phyloP scores from a whole-genome alignment of 345 rosid species.

The Eucalyptus sp. region DNA sequence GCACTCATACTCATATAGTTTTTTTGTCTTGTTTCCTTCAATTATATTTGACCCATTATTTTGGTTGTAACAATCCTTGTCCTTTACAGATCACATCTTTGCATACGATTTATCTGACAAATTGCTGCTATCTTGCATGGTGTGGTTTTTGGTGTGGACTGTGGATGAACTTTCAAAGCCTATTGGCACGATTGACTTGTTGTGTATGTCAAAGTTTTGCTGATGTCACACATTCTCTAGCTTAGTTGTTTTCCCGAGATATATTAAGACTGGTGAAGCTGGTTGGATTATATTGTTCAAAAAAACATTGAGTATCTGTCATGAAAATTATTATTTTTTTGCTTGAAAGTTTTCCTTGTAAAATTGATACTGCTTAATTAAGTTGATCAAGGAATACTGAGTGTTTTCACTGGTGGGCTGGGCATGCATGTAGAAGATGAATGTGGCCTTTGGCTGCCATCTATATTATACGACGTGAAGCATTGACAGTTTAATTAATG shows the following conservation, averaged over 20 bases:
- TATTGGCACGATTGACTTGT: background rate
- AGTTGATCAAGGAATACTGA: background rate
- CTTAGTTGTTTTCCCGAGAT: background rate
- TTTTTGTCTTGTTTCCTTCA: background rate
- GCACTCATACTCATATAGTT: background rate
- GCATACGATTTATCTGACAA: background rate
- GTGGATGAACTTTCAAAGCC: background rate
- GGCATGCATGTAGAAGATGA: background rate
- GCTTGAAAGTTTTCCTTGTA: background rate
- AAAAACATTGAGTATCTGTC: background rate
- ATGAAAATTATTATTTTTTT: background rate
- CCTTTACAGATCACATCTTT: background rate
- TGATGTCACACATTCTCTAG: background rate
- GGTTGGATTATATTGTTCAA: background rate
- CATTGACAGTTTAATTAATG: background rate
- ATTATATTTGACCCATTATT: background rate
- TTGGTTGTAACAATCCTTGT: background rate
- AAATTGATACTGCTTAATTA: background rate
- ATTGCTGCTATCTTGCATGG: background rate
- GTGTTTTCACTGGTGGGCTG: background rate
- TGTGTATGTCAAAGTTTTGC: background rate
- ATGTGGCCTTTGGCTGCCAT: background rate
- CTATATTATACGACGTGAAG: background rate
- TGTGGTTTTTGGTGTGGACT: background rate
- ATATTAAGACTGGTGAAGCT: background rate